A percentile compares a stretch with the other conserved stretches of the same genome.
These are phyloP conservation scores for Reutealis trisperma DNA, from an alignment of 345 rosid genomes.

Conservation along the genomic window DNA sequence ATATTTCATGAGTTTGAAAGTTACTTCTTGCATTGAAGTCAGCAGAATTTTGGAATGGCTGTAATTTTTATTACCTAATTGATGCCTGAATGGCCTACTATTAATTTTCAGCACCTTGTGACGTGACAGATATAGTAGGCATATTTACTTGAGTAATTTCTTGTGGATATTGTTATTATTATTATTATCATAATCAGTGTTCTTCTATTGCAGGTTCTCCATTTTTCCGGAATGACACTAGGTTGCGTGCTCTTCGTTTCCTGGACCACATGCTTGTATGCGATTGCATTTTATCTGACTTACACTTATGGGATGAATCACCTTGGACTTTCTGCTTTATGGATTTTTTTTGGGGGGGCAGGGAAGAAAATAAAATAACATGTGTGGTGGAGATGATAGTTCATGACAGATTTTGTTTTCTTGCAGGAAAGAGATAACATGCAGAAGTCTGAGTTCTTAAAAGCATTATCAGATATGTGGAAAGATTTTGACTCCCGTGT, in stretches of 20 bases:
- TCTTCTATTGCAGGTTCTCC: constrained; percentile 60
- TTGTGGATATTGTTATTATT: constrained; percentile 10
- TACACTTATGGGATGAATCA: constrained; percentile 13
- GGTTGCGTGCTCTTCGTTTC: constrained; percentile 98
- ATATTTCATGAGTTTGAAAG: neutral
- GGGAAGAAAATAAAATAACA: neutral
- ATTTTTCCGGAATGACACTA: constrained; percentile 87
- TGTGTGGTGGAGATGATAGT: constrained; percentile 1
- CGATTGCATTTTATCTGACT: constrained; percentile 23
- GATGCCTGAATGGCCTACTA: neutral
- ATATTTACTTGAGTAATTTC: neutral
- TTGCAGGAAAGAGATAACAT: constrained; percentile 91
- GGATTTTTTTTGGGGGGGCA: neutral
- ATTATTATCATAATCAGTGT: constrained; percentile 19
- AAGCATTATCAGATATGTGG: constrained; percentile 99
- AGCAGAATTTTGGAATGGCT: neutral
- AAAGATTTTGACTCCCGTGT: constrained; percentile 97
- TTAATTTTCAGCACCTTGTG: neutral
- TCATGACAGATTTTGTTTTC: constrained; percentile 18
- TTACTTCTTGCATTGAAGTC: neutral
- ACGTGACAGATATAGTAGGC: neutral
- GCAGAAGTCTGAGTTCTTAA: constrained; percentile 98
- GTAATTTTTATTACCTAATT: neutral
- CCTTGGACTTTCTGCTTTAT: constrained; percentile 17
- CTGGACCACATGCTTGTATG: constrained; percentile 99